phyloP scores from a whole-genome alignment of 495 filamentous ascomycete genomes.

The Elaphomyces granulatus region DNA sequence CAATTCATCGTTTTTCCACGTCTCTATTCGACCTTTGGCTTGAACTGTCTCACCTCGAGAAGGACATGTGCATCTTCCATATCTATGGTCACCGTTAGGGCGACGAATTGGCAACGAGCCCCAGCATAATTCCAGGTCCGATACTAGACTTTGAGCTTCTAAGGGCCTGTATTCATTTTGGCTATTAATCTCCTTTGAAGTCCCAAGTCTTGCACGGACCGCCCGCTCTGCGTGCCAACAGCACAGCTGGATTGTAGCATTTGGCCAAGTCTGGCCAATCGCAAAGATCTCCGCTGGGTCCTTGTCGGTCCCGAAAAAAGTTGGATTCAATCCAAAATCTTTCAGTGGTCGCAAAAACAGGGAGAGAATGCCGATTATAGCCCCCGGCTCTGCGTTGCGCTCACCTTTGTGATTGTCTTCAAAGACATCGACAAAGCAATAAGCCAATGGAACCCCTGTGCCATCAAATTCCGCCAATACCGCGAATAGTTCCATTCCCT shows the following conservation, averaged over 20 bases:
- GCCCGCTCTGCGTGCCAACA: neutral
- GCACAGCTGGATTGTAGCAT: neutral
- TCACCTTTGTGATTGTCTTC: neutral
- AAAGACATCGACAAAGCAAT: neutral
- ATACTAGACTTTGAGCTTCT: neutral
- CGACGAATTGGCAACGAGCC: no score
- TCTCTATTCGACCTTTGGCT: neutral
- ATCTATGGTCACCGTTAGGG: neutral
- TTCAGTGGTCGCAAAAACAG: neutral
- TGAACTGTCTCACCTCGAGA: neutral
- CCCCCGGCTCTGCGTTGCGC: neutral
- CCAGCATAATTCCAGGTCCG: neutral
- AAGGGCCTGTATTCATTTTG: neutral
- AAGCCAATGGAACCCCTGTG: neutral
- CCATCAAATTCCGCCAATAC: constrained; percentile 1
- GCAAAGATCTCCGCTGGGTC: neutral
- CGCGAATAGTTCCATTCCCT: constrained; percentile 3
- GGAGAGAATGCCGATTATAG: neutral
- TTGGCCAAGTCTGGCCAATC: neutral
- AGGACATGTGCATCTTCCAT: neutral
- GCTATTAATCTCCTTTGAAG: neutral
- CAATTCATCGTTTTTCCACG: neutral
- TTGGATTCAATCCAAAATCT: neutral
- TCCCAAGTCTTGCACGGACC: neutral
- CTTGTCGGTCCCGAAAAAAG: neutral